phyloP scores from a whole-genome alignment of 495 filamentous ascomycete species.

The Penicillium angulare region DNA sequence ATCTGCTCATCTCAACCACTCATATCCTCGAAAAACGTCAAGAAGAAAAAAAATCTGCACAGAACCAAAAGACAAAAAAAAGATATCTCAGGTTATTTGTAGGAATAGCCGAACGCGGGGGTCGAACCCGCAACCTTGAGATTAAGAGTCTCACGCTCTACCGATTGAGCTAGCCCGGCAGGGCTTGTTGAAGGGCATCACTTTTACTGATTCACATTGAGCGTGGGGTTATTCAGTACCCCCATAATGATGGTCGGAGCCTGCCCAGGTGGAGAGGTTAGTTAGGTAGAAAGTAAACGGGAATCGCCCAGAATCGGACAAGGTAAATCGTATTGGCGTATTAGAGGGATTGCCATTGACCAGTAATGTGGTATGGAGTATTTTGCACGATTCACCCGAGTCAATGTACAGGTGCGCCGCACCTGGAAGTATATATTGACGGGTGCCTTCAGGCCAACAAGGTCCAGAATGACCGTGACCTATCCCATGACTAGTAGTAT shows the following conservation, averaged over 20 bases:
- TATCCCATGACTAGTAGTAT: no score
- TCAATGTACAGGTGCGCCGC: background rate
- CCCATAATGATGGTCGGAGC: no score
- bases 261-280: no score
- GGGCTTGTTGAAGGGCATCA: slow-evolving; percentile 21
- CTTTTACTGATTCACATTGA: background rate
- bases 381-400: background rate
- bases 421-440: background rate
- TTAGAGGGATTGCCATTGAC: background rate
- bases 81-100: slow-evolving; percentile 14
- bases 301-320: background rate
- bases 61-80: slow-evolving; percentile 13
- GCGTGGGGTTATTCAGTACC: no score
- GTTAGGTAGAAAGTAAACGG: background rate
- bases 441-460: background rate
- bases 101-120: slow-evolving; percentile 54
- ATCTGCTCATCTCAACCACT: slow-evolving; percentile 8
- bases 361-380: no score
- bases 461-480: background rate
- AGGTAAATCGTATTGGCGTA: background rate
- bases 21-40: slow-evolving; percentile 1
- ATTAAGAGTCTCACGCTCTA: slow-evolving; percentile 64
- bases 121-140: slow-evolving; percentile 60
- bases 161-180: slow-evolving; percentile 57
- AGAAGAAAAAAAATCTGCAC: slow-evolving; percentile 10